Conservation (phyloP, 192 early-diverging fungal genomes). For the Spizellomyces punctatus region DNA sequence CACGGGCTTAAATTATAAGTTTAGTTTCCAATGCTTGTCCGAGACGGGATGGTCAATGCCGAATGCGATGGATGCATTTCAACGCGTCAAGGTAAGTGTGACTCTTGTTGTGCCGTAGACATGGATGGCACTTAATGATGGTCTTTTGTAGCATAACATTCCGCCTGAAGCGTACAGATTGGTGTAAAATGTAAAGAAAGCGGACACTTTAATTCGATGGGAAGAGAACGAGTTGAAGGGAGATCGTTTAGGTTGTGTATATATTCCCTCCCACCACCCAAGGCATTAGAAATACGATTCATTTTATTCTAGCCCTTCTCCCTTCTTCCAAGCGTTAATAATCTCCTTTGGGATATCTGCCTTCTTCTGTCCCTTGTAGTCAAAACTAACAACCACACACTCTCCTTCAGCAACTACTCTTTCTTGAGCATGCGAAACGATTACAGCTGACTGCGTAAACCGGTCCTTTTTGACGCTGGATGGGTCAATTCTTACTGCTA, state of each 20-base stretch:
- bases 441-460: conserved; percentile 32
- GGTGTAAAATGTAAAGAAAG: neutral
- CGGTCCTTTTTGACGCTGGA: conserved; percentile 32
- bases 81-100: conserved; percentile 35
- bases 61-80: conserved; percentile 35
- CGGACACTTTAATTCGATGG: neutral
- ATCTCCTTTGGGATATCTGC: conserved; percentile 39
- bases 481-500: conserved; percentile 33
- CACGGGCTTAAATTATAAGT: conserved; percentile 44
- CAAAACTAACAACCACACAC: conserved; percentile 39
- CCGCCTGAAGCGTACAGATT: conserved; percentile 24
- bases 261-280: too few relatives aligned
- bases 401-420: conserved; percentile 43
- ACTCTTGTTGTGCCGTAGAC: too few relatives aligned
- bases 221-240: too few relatives aligned
- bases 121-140: neutral
- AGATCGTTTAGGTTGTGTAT: too few relatives aligned
- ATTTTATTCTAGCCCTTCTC: conserved; percentile 8
- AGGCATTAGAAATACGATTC: neutral
- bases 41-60: conserved; percentile 34
- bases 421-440: conserved; percentile 47
- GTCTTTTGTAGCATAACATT: conserved; percentile 7
- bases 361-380: conserved; percentile 41
- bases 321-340: conserved; percentile 22
- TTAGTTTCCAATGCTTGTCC: conserved; percentile 40